A percentile compares a stretch with the other conserved stretches of the same genome.
Evolutionary conservation across 768 basidiomycete species (phyloP).

Genomic region (Leucosporidium scottii): DNA sequence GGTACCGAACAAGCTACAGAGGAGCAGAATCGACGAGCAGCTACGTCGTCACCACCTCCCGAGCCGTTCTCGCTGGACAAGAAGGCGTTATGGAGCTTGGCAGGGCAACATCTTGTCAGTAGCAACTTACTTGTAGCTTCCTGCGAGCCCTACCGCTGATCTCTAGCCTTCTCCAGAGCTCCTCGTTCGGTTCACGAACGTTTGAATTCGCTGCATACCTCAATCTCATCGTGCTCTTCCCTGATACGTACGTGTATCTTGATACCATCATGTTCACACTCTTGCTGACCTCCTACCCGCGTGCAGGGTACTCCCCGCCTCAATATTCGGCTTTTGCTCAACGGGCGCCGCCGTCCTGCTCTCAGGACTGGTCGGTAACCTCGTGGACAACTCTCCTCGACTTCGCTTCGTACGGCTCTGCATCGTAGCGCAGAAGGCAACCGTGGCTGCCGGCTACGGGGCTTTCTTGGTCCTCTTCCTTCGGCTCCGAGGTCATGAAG

Average conservation of each 20-base stretch:
- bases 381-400: constrained; percentile 46
- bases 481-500: not conserved
- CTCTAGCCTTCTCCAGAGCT: not conserved
- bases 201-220: constrained; percentile 48
- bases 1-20: too few relatives aligned
- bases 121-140: not conserved
- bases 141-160: not conserved
- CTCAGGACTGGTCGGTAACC: constrained; percentile 46
- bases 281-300: too few relatives aligned
- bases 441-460: constrained; percentile 42
- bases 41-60: not conserved
- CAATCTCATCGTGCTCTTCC: constrained; percentile 47
- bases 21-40: not conserved
- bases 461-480: constrained; percentile 42
- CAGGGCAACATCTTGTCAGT: constrained; percentile 26
- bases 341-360: constrained; percentile 46
- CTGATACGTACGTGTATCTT: constrained; percentile 36
- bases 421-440: constrained; percentile 47
- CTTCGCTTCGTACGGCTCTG: constrained; percentile 45
- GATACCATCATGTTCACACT: too few relatives aligned
- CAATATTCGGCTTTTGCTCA: constrained; percentile 49
- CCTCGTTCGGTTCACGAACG: constrained; percentile 42
- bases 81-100: constrained; percentile 17
- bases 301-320: constrained; percentile 46
- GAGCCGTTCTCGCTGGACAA: not conserved